These are phyloP conservation scores for Lolium multiflorum DNA, from an alignment of 176 grass and related monocot genomes.

Conservation along the genomic window DNA sequence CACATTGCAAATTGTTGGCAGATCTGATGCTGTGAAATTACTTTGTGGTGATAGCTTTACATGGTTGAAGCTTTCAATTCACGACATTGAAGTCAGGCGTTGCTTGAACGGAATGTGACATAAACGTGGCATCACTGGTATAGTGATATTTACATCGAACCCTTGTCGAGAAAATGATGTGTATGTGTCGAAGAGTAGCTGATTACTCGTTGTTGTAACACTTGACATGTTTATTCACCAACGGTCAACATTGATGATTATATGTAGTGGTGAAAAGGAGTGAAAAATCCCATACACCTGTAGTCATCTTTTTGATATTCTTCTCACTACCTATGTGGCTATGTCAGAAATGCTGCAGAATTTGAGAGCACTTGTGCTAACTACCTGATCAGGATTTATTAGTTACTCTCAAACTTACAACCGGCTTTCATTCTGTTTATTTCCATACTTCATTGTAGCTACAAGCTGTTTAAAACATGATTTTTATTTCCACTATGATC, in stretches of 20 bases:
- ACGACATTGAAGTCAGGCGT: not conserved
- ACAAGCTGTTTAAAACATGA: not conserved
- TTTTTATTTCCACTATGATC: too few relatives aligned
- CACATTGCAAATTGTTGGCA: not conserved
- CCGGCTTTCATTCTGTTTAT: not conserved
- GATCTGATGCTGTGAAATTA: not conserved
- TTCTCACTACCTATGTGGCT: too few relatives aligned
- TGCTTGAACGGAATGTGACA: not conserved
- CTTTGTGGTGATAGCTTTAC: not conserved
- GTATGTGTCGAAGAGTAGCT: not conserved
- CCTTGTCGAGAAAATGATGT: not conserved
- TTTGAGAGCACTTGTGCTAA: not conserved
- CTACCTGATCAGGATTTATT: not conserved
- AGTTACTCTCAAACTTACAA: not conserved
- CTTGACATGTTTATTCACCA: not conserved
- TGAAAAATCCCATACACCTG: too few relatives aligned
- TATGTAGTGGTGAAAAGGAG: too few relatives aligned
- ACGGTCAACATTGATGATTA: not conserved
- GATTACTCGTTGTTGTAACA: not conserved
- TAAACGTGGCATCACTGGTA: not conserved
- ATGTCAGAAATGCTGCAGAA: not conserved
- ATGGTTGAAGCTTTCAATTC: not conserved
- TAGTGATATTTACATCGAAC: not conserved
- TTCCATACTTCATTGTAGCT: not conserved
- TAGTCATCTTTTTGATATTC: too few relatives aligned